phyloP scores from a whole-genome alignment of 164 flowering plant species.

The Nelumbo lutea region DNA sequence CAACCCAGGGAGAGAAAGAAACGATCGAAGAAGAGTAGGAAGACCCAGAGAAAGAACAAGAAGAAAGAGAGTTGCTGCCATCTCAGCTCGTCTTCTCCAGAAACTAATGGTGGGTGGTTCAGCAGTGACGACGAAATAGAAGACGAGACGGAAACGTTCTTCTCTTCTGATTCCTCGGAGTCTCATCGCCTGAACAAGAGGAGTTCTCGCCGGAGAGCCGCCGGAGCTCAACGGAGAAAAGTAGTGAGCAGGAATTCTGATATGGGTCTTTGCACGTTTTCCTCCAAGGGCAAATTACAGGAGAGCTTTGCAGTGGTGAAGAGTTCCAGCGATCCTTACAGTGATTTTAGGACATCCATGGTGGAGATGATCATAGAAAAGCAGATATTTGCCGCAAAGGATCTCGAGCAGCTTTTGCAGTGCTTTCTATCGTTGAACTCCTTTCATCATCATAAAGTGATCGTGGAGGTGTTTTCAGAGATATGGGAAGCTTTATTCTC shows the following conservation, averaged over 20 bases:
- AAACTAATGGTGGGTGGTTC: slow-evolving; percentile 27
- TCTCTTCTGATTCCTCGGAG: slow-evolving; percentile 52
- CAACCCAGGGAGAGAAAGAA: slow-evolving; percentile 6
- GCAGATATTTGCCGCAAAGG: slow-evolving; percentile 49
- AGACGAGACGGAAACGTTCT: slow-evolving; percentile 41
- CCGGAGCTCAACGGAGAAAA: slow-evolving; percentile 9
- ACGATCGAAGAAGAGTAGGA: slow-evolving; percentile 10
- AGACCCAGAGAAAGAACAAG: slow-evolving; percentile 1
- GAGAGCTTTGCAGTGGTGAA: slow-evolving; percentile 74
- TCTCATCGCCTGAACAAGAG: slow-evolving; percentile 11
- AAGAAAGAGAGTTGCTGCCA: not conserved
- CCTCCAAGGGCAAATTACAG: slow-evolving; percentile 24
- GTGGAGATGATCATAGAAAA: slow-evolving; percentile 83
- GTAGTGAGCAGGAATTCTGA: slow-evolving; percentile 10
- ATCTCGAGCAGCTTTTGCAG: slow-evolving; percentile 55
- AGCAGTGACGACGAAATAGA: slow-evolving; percentile 46
- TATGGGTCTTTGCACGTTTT: slow-evolving; percentile 10
- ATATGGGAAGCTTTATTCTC: slow-evolving; percentile 67
- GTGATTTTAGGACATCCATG: slow-evolving; percentile 74
- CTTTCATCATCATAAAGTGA: slow-evolving; percentile 48
- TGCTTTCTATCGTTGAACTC: slow-evolving; percentile 71
- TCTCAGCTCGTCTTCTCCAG: slow-evolving; percentile 15
- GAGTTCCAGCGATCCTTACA: slow-evolving; percentile 56
- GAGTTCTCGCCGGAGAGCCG: slow-evolving; percentile 15
- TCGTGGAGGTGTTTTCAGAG: slow-evolving; percentile 64